phyloP scores from a whole-genome alignment of 2,329 filamentous ascomycete species.

The Hymenoscyphus linearis region DNA sequence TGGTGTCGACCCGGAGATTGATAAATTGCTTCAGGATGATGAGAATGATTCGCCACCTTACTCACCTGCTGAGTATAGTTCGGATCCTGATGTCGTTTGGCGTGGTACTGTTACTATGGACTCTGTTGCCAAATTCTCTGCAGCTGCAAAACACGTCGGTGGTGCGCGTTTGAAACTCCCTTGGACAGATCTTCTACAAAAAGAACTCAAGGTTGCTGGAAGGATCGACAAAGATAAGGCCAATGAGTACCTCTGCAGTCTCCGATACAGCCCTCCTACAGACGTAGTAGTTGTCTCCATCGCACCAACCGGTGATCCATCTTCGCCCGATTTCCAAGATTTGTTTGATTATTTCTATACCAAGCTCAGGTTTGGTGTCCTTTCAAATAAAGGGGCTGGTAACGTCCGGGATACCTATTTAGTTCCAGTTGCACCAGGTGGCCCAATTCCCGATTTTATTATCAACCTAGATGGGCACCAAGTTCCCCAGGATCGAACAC shows the following conservation, averaged over 20 bases:
- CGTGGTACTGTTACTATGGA: slow-evolving; percentile 72
- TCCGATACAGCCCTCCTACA: slow-evolving; percentile 75
- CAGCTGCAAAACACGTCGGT: slow-evolving; percentile 75
- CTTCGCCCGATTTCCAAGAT: slow-evolving; percentile 60
- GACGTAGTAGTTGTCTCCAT: slow-evolving; percentile 80
- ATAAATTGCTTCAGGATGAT: slow-evolving; percentile 77
- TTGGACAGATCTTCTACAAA: slow-evolving; percentile 73
- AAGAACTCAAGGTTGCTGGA: slow-evolving; percentile 64
- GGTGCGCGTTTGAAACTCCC: slow-evolving; percentile 70
- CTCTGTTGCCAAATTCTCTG: slow-evolving; percentile 67
- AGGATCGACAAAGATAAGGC: slow-evolving; percentile 79
- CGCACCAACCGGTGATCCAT: slow-evolving; percentile 55
- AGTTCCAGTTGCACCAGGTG: slow-evolving; percentile 69
- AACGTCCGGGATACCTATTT: slow-evolving; percentile 89
- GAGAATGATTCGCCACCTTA: slow-evolving; percentile 76
- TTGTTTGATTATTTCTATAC: slow-evolving; percentile 84
- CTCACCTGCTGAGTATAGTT: slow-evolving; percentile 69
- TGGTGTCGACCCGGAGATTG: slow-evolving; percentile 80
- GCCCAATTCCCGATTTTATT: slow-evolving; percentile 76
- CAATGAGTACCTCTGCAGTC: slow-evolving; percentile 83
- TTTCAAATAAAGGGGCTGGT: slow-evolving; percentile 67
- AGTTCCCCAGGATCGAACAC: slow-evolving; percentile 64
- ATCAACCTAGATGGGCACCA: slow-evolving; percentile 81
- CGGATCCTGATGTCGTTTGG: slow-evolving; percentile 71
- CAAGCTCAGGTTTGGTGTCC: slow-evolving; percentile 80